Evolutionary conservation across 495 filamentous ascomycete species (phyloP).

Genomic region (Podospora pseudoanserina): DNA sequence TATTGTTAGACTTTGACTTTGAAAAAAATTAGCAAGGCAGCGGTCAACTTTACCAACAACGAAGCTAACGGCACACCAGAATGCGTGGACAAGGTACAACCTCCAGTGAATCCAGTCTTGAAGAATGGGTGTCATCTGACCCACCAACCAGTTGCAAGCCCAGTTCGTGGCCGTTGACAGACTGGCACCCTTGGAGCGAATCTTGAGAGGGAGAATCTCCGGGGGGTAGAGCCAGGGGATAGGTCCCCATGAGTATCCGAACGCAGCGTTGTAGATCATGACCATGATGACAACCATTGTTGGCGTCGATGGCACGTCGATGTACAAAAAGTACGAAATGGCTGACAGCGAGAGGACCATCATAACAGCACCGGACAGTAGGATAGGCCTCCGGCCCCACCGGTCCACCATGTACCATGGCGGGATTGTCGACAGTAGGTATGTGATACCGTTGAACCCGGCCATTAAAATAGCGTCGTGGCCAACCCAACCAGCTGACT

Average conservation of each 20-base stretch:
- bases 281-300: conserved; percentile 87
- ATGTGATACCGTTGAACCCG: conserved; percentile 90
- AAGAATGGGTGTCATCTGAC: conserved; percentile 86
- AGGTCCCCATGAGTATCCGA: conserved; percentile 98
- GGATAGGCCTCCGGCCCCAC: conserved; percentile 85
- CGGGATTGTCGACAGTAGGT: conserved; percentile 84
- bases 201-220: conserved; percentile 94
- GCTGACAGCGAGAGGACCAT: conserved; percentile 89
- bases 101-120: conserved; percentile 90
- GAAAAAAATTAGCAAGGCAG: not conserved
- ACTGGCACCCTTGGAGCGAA: conserved; percentile 95
- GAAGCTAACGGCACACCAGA: conserved; percentile 95
- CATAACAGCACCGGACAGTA: conserved; percentile 83
- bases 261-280: conserved; percentile 97
- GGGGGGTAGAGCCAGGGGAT: conserved; percentile 98
- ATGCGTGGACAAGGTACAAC: conserved; percentile 90
- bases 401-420: conserved; percentile 97
- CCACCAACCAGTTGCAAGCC: conserved; percentile 98
- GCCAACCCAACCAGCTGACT: conserved; percentile 89
- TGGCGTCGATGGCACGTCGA: conserved; percentile 73
- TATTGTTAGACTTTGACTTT: conserved; percentile 22
- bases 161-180: conserved; percentile 95
- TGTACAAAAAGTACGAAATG: conserved; percentile 94
- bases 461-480: conserved; percentile 94
- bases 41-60: conserved; percentile 75